Base-by-base conservation (phyloP, 2,329 filamentous ascomycete species). In the Cordyceps pruinosa region DNA sequence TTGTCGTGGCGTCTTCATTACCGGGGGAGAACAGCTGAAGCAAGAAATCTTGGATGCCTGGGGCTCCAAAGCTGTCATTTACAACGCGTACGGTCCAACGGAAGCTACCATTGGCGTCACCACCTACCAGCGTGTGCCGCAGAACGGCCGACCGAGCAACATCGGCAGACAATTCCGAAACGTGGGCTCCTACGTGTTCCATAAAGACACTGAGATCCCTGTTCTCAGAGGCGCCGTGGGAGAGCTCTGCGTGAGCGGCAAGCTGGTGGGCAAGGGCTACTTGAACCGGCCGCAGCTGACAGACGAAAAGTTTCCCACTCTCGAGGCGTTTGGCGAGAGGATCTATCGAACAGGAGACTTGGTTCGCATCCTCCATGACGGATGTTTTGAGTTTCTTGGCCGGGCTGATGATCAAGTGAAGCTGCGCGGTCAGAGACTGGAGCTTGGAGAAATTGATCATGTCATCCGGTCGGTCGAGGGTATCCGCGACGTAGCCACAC, bases 101-200 rank as follows among this genome's bases (percentile, higher is more conserved):
- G 93, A 97, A 69, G 88, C 90, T 0, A 97, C 92, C 0, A 97
- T 97, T 61, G 92, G 92, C 5, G 88, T 92, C 35, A 96, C 92
- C 0, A 95, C 94, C 80, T 92, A 88, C 64, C 86, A 86, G n/a
- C 81, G 89, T 34, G 89, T 96, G 8, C 88, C 89, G 0, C 71
- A 75, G 21, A 88, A 88, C 61, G 90, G 90, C 0, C 87, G 90
- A 30, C 84, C 92, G 0, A 88, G 90, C 12, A 97, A 97, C 65
- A 97, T 97, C 63, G 92, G 92, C 1, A 80, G 79, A 26, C 88
- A 90, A 61, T 97, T 96, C 62, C 82, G 87, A 62, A 97, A 97
- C 61, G 92, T 96, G 1, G 90, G 91, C 0, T 86, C 88, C 0
- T 92, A 86, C 62, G 87, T 97, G 1, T 77, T 97, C 34, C 78